Conservation (phyloP, 2,329 filamentous ascomycete species). For the Penicillium rolfsii region DNA sequence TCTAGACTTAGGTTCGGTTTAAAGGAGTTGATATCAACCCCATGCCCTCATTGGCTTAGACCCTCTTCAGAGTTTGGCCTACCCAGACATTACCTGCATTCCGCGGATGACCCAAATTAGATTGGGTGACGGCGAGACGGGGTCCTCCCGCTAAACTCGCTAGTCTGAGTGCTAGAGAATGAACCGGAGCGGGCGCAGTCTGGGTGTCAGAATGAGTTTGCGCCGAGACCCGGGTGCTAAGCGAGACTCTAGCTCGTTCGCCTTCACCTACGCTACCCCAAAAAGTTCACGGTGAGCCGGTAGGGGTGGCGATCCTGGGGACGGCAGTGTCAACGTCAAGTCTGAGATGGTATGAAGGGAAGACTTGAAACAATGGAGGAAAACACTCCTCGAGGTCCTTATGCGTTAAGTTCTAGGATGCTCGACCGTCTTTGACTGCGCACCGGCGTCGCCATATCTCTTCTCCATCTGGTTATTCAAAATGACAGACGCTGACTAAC, state of each 20-base stretch:
- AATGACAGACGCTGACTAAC: neutral
- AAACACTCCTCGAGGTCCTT: too few relatives aligned
- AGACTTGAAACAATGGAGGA: too few relatives aligned
- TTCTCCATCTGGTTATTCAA: neutral
- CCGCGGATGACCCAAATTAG: constrained; percentile 11
- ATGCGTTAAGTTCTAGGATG: neutral
- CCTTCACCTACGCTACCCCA: constrained; percentile 15
- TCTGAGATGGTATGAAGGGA: neutral
- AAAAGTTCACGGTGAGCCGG: constrained; percentile 8
- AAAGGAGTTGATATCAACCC: constrained; percentile 21
- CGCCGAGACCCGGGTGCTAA: constrained; percentile 4
- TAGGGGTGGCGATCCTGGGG: constrained; percentile 4
- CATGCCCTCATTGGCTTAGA: constrained; percentile 7
- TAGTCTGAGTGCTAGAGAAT: constrained; percentile 43
- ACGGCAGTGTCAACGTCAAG: constrained; percentile 7
- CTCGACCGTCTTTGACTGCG: neutral
- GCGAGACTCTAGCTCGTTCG: constrained; percentile 10
- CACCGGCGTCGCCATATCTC: neutral
- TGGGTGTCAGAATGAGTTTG: constrained; percentile 8
- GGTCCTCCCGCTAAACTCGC: constrained; percentile 22
- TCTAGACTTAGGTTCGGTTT: constrained; percentile 20
- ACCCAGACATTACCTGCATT: constrained; percentile 1
- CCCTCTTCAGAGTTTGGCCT: constrained; percentile 6
- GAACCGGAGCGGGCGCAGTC: constrained; percentile 31
- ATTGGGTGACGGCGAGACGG: constrained; percentile 42